Base-by-base conservation (phyloP, 441 rosid species). In the Manihot esculenta region DNA sequence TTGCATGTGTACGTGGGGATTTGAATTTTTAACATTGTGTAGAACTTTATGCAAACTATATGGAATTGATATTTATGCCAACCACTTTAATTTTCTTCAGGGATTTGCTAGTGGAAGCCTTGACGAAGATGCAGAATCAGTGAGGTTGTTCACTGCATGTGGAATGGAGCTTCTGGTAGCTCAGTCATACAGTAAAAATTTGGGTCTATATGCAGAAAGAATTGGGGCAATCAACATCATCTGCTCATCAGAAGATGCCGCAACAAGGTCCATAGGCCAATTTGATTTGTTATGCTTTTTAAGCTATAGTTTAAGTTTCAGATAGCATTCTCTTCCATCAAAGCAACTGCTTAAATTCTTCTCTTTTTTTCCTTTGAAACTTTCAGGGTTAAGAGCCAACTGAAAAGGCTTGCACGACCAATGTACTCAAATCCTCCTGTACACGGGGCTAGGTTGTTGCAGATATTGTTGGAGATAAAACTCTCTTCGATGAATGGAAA, bases 71-170 rank as follows among this genome's bases (percentile, higher is more conserved):
- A 58, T 66, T 61, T 41, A 5, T 7, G 70, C 20, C 54, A 14
- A 51, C n/a, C n/a, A 62, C 23, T 63, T 76, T 30, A 48, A 53
- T 72, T 63, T 68, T 58, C 72, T 73, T 0, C 50, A 95, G 99
- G 99, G 98, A 70, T 95, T 95, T 81, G 99, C 99, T 50, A 95
- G 98, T 79, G 98, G 99, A 79, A 91, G 99, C 88, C 97, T 92
- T 73, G 98, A 91, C 54, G 81, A 73, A 71, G 98, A 95, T 78
- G 99, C 98, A 58, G 72, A 88, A 66, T 92, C 97, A 68, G 96
- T 91, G 79, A 91, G 99, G 81, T 71, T 88, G 80, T 89, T 95
- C 81, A 93, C 93, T 65, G 85, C 88, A 10, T 90, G 94, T 35
- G 92, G 92, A 54, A 88, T 88, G 89, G 99, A 95, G 84, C 81